phyloP scores from a whole-genome alignment of 768 basidiomycete genomes.

The Cystofilobasidium bisporidii region DNA sequence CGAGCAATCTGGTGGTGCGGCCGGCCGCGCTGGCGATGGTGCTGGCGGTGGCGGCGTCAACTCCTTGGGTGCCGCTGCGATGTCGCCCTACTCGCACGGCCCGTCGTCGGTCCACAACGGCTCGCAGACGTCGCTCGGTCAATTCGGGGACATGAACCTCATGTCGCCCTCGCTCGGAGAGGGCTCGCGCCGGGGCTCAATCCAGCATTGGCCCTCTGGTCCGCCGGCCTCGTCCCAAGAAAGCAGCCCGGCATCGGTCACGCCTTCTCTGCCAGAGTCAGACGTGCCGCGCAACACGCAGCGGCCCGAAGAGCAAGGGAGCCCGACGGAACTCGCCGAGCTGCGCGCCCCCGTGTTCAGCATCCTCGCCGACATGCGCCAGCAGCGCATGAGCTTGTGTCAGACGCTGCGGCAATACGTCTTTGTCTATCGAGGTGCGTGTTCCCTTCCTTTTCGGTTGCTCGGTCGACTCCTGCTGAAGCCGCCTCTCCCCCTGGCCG shows the following conservation, averaged over 20 bases:
- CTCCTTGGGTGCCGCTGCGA: too few species aligned
- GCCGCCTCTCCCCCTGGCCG: background rate
- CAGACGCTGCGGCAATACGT: constrained; percentile 91
- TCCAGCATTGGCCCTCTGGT: too few species aligned
- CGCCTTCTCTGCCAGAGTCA: constrained; percentile 17
- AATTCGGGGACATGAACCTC: constrained; percentile 8
- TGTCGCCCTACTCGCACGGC: too few species aligned
- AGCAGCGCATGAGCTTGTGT: constrained; percentile 93
- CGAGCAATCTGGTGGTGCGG: too few species aligned
- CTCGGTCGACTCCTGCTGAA: too few species aligned
- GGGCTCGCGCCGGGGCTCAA: background rate
- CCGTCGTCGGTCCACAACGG: constrained; percentile 1
- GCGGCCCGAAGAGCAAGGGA: background rate
- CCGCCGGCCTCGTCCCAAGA: constrained; percentile 40
- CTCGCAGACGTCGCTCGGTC: constrained; percentile 5
- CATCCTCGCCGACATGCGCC: constrained; percentile 83
- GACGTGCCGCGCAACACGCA: constrained; percentile 2
- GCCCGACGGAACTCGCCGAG: constrained; percentile 50
- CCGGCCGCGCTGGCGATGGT: too few species aligned
- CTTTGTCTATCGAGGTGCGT: constrained; percentile 67
- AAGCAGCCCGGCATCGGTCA: constrained; percentile 56
- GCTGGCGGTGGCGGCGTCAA: too few species aligned
- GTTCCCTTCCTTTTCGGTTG: background rate
- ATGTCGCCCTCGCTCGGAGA: background rate
- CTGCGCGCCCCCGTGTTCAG: constrained; percentile 68